A percentile compares a stretch with the other conserved stretches of the same genome.
Conservation (phyloP, 257 asterid genomes). For the Cinchona pubescens region DNA sequence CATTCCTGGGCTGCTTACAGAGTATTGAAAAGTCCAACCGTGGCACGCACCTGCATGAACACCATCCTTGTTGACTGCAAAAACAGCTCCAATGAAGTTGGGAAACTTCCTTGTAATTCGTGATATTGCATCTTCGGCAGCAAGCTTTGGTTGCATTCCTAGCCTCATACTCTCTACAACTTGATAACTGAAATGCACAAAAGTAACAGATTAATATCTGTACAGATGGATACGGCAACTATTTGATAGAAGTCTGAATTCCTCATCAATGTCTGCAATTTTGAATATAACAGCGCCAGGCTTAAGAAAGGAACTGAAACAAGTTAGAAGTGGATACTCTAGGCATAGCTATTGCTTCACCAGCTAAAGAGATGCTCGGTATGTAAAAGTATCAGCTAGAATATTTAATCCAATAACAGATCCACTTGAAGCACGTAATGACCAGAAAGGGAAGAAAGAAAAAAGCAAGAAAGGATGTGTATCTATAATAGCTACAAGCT, state of each 20-base stretch:
- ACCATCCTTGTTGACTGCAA: slow-evolving; percentile 67
- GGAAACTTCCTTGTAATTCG: slow-evolving; percentile 75
- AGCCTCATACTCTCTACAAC: slow-evolving; percentile 96
- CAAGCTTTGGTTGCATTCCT: slow-evolving; percentile 90
- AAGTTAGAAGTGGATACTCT: not conserved
- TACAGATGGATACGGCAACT: not conserved
- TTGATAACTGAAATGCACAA: slow-evolving; percentile 59
- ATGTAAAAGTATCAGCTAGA: not conserved
- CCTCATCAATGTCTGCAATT: not conserved
- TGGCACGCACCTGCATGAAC: slow-evolving; percentile 89
- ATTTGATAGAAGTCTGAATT: not conserved
- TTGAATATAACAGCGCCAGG: not conserved
- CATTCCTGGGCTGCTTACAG: slow-evolving; percentile 62
- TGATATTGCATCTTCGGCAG: slow-evolving; percentile 81
- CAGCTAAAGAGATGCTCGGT: not conserved
- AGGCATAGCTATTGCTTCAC: not conserved
- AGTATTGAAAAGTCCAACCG: slow-evolving; percentile 96
- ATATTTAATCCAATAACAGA: not conserved
- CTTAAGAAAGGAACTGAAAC: not conserved
- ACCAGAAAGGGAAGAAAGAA: too few relatives aligned
- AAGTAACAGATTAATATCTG: not conserved
- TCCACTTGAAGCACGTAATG: too few relatives aligned
- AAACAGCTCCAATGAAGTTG: slow-evolving; percentile 76
- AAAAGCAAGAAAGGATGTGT: not conserved
- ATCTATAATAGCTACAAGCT: not conserved